Conservation (phyloP, 2,329 filamentous ascomycete species). For the Canariomyces notabilis region DNA sequence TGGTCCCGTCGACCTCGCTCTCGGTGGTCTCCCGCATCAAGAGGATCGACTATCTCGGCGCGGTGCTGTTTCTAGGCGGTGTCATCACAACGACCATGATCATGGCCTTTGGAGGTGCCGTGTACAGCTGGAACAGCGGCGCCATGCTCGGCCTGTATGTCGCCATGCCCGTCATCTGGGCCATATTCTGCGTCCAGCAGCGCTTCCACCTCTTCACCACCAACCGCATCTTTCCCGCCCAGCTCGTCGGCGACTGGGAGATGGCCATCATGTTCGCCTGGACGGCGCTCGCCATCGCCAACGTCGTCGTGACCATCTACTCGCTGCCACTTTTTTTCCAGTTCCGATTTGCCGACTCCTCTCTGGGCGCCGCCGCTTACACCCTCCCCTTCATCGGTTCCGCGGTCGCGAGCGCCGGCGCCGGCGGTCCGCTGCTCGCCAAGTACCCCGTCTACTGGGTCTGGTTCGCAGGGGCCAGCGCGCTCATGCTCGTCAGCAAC, state of each 20-base stretch:
- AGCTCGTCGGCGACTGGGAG: conserved; percentile 37
- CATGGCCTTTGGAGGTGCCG: conserved; percentile 45
- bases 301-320: too few relatives aligned
- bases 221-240: conserved; percentile 40
- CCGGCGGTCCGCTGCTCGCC: too few relatives aligned
- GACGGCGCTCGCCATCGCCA: too few relatives aligned
- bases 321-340: too few relatives aligned
- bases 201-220: conserved; percentile 37
- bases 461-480: too few relatives aligned
- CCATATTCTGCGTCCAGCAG: conserved; percentile 37
- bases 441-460: too few relatives aligned
- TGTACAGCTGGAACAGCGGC: conserved; percentile 43
- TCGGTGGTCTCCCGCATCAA: conserved; percentile 14
- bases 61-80: conserved; percentile 37
- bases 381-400: too few relatives aligned
- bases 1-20: conserved; percentile 22
- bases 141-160: conserved; percentile 43
- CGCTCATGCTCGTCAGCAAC: too few relatives aligned
- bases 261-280: conserved; percentile 38
- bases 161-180: conserved; percentile 39
- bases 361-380: too few relatives aligned
- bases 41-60: conserved; percentile 41
- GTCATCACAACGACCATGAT: conserved; percentile 42
- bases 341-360: too few relatives aligned
- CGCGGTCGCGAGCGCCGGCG: too few relatives aligned